Evolutionary conservation across 2,329 filamentous ascomycete species (phyloP).

Genomic region (Pseudopithomyces chartarum): DNA sequence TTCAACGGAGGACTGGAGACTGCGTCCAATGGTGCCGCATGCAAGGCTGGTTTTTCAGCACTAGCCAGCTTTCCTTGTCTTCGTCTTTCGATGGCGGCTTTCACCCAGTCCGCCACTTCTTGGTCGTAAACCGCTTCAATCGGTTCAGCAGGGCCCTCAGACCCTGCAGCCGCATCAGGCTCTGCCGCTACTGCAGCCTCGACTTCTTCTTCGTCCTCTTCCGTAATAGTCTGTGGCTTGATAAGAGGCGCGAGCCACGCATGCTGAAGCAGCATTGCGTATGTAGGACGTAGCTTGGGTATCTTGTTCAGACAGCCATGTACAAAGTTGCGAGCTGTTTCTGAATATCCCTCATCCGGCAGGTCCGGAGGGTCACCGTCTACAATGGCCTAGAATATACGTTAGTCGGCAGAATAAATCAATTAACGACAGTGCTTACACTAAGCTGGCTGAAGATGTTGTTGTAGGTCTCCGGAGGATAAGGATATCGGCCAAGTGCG

Average conservation of each 20-base stretch:
- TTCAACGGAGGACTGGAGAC: constrained; percentile 52
- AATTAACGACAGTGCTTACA: constrained; percentile 61
- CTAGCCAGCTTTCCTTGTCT: constrained; percentile 60
- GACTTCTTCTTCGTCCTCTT: constrained; percentile 68
- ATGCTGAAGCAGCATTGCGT: constrained; percentile 85
- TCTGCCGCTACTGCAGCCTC: constrained; percentile 49
- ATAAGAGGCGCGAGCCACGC: constrained; percentile 81
- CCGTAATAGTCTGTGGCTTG: constrained; percentile 75
- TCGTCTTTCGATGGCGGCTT: constrained; percentile 69
- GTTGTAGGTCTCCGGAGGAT: constrained; percentile 94
- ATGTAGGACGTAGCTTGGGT: constrained; percentile 89
- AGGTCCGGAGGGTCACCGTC: constrained; percentile 94
- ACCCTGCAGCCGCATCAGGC: constrained; percentile 46
- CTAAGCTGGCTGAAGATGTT: constrained; percentile 98
- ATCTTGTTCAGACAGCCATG: constrained; percentile 89
- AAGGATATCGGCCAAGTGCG: constrained; percentile 91
- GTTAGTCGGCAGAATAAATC: constrained; percentile 6
- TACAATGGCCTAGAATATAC: constrained; percentile 78
- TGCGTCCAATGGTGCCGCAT: constrained; percentile 82
- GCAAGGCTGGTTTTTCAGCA: constrained; percentile 75
- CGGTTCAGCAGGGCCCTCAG: constrained; percentile 31
- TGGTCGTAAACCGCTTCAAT: constrained; percentile 63
- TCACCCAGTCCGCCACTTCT: constrained; percentile 89
- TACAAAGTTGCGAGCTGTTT: constrained; percentile 84
- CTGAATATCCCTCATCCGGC: constrained; percentile 77